These are phyloP conservation scores for Pichia sp. DNA, from an alignment of 1,139 yeast genomes.

Conservation along the genomic window DNA sequence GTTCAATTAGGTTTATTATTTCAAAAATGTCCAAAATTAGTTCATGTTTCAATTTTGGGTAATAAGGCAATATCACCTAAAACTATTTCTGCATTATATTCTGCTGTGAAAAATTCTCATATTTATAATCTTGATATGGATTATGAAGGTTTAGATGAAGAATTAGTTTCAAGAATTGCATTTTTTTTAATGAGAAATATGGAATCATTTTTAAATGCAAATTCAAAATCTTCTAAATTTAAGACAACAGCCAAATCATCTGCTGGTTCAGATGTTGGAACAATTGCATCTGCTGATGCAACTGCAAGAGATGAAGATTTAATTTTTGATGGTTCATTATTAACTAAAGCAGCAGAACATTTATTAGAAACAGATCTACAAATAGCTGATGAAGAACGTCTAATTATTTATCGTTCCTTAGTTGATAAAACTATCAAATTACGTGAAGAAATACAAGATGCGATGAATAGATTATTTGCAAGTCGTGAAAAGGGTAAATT, in stretches of 20 bases:
- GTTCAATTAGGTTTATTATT: constrained; percentile 65
- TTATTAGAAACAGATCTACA: constrained; percentile 31
- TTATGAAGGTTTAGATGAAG: constrained; percentile 62
- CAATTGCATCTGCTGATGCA: constrained; percentile 5
- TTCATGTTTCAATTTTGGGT: constrained; percentile 73
- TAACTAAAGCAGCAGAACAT: constrained; percentile 63
- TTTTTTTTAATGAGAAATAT: constrained; percentile 77
- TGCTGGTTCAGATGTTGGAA: constrained; percentile 9
- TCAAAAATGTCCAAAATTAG: constrained; percentile 59
- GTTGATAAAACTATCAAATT: constrained; percentile 47
- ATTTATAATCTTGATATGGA: constrained; percentile 75
- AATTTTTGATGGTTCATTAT: constrained; percentile 47
- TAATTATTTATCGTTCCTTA: constrained; percentile 38
- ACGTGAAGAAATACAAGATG: constrained; percentile 50
- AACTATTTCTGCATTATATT: constrained; percentile 63
- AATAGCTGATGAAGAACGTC: constrained; percentile 29
- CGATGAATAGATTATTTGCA: constrained; percentile 56
- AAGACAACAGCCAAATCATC: neutral
- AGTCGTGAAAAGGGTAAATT: constrained; percentile 51
- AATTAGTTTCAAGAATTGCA: constrained; percentile 70
- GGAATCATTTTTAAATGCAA: constrained; percentile 47
- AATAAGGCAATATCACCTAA: constrained; percentile 49
- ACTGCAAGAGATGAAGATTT: constrained; percentile 35
- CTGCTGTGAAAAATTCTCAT: constrained; percentile 66
- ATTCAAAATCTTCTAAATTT: neutral